Conservation (phyloP, 2,329 filamentous ascomycete species). For the Pseudophaeomoniella oleicola region DNA sequence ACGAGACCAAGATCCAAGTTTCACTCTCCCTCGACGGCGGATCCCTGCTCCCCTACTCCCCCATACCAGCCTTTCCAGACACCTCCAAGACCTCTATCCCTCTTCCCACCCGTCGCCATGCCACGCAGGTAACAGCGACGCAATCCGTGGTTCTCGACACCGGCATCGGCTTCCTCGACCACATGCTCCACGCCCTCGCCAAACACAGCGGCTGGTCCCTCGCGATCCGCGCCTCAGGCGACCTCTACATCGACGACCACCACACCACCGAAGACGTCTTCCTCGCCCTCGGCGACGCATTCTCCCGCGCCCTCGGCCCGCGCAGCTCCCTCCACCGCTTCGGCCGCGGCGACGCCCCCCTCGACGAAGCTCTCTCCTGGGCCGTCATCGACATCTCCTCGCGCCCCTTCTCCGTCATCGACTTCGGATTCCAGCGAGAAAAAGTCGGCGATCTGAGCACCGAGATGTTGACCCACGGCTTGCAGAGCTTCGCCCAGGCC, state of each 20-base stretch:
- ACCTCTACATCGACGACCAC: conserved; percentile 96
- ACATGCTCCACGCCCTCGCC: conserved; percentile 93
- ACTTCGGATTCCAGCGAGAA: conserved; percentile 75
- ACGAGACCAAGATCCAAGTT: conserved; percentile 94
- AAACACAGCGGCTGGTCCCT: conserved; percentile 95
- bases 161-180: conserved; percentile 93
- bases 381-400: conserved; percentile 93
- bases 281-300: conserved; percentile 76
- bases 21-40: conserved; percentile 90
- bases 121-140: conserved; percentile 66
- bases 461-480: conserved; percentile 94
- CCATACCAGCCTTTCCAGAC: conserved; percentile 39
- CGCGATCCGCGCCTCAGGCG: conserved; percentile 66
- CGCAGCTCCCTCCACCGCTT: conserved; percentile 77
- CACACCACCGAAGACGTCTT: conserved; percentile 95
- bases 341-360: conserved; percentile 78
- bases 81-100: conserved; percentile 34
- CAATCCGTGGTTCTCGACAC: conserved; percentile 82
- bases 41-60: conserved; percentile 30
- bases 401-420: conserved; percentile 70
- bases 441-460: conserved; percentile 85
- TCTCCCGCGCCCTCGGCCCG: conserved; percentile 63
- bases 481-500: conserved; percentile 86
- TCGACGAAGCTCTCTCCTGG: conserved; percentile 87
- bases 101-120: conserved; percentile 46